Evolutionary conservation across 2,329 filamentous ascomycete genomes (phyloP).

Genomic region (Gaeumannomyces tritici): DNA sequence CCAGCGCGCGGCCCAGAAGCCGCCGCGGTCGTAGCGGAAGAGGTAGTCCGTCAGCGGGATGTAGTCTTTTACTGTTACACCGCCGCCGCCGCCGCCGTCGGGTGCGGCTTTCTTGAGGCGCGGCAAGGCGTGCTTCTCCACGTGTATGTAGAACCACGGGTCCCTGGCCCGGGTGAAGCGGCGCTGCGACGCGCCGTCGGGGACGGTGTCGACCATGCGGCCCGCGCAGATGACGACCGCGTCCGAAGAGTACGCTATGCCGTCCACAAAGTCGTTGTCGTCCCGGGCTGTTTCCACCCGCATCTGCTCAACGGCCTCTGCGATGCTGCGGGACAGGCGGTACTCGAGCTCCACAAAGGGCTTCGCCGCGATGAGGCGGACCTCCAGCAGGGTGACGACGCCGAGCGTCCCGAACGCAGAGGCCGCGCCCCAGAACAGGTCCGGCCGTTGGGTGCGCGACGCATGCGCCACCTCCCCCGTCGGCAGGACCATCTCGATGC

Average conservation of each 20-base stretch:
- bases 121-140: constrained; percentile 12
- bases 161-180: constrained; percentile 50
- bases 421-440: constrained; percentile 50
- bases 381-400: constrained; percentile 48
- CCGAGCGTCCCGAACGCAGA: constrained; percentile 52
- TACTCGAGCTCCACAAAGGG: constrained; percentile 48
- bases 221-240: constrained; percentile 53
- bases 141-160: constrained; percentile 68
- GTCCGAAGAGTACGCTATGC: constrained; percentile 49
- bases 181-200: constrained; percentile 20
- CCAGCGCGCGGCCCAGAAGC: constrained; percentile 56
- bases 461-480: constrained; percentile 44
- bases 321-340: constrained; percentile 28
- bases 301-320: constrained; percentile 32
- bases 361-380: constrained; percentile 43
- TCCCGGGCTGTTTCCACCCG: constrained; percentile 16
- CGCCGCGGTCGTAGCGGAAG: constrained; percentile 61
- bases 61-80: constrained; percentile 26
- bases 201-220: constrained; percentile 37
- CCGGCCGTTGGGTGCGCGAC: constrained; percentile 32
- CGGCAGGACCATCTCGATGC: constrained; percentile 53
- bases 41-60: constrained; percentile 58
- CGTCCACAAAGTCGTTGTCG: constrained; percentile 54
- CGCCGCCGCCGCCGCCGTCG: constrained; percentile 7
- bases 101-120: constrained; percentile 5